Base-by-base conservation (phyloP, 495 filamentous ascomycete genomes). In the Aspergillus hancockii region DNA sequence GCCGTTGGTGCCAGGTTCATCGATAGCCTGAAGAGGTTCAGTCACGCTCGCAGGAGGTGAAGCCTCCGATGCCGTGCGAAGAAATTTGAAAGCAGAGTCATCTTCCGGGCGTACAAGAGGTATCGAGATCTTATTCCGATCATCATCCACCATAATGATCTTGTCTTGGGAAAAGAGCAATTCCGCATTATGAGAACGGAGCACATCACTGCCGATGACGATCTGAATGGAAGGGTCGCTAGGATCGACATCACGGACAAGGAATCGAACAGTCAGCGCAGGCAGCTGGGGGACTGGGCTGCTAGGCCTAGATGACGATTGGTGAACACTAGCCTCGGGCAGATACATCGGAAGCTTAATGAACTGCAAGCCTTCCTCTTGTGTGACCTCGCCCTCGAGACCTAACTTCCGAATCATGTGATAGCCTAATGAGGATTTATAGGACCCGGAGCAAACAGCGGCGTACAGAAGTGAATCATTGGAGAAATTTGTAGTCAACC, bases 21-120 rank as follows among this genome's bases (percentile, higher is more conserved):
- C 49, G 21, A 51, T 54, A 8, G 23, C 16, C 23, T 58, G 49
- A 18, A 43, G 43, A 47, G 46, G 23, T 49, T 32, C 54, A 3
- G 52, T n/a, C 8, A 28, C 43, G 50, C 34, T 31, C 40, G 59
- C 62, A 49, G 56, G 23, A 18, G 58, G 57, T 14, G 67, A 61
- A 22, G 73, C 64, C 57, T 85, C 83, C 0, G 74, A 65, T 7
- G 60, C 62, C 55, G 88, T 91, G 63, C 75, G 85, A 22, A 98
- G 76, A 60, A 82, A 82, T 57, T 88, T 94, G 79, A 94, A 97
- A 3, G 85, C 75, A 9, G 75, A 77, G 54, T 96, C 91, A 59
- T 92, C 87, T 70, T 97, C 93, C n/a, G 94, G 95, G 41, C 93
- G 85, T 49, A 95, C 92, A 59, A 98, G 87, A 25, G 93, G 94